phyloP scores from a whole-genome alignment of 257 asterid genomes.

The Solanum verrucosum region DNA sequence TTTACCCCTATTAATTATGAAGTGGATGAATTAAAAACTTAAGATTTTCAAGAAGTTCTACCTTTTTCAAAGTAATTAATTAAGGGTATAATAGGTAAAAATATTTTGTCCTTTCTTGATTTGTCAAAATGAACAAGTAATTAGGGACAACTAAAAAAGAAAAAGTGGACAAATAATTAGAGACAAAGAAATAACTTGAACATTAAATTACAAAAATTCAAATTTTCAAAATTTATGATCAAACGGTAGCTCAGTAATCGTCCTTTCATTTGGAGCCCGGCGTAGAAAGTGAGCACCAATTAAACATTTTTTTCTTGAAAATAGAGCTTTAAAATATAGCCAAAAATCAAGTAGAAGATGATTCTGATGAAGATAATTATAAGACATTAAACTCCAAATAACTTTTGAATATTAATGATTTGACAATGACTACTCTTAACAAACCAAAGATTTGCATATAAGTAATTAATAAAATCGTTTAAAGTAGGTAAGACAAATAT shows the following conservation, averaged over 20 bases:
- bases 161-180: too few relatives aligned
- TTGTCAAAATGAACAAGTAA: too few relatives aligned
- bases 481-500: slow-evolving; percentile 26
- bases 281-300: neutral
- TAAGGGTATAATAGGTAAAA: too few relatives aligned
- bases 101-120: too few relatives aligned
- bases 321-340: neutral
- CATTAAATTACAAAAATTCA: too few relatives aligned
- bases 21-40: too few relatives aligned
- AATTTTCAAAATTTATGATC: neutral
- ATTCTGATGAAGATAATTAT: neutral
- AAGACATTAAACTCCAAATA: neutral
- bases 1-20: too few relatives aligned
- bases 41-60: too few relatives aligned
- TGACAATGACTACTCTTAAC: slow-evolving; percentile 1
- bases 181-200: neutral
- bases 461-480: slow-evolving; percentile 2
- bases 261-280: neutral
- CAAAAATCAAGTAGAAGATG: neutral
- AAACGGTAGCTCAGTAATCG: neutral
- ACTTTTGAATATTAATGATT: neutral
- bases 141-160: too few relatives aligned
- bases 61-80: too few relatives aligned
- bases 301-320: neutral
- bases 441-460: neutral